Evolutionary conservation across 805 yeast genomes (phyloP).

Genomic region (Ogataea ramenticola): DNA sequence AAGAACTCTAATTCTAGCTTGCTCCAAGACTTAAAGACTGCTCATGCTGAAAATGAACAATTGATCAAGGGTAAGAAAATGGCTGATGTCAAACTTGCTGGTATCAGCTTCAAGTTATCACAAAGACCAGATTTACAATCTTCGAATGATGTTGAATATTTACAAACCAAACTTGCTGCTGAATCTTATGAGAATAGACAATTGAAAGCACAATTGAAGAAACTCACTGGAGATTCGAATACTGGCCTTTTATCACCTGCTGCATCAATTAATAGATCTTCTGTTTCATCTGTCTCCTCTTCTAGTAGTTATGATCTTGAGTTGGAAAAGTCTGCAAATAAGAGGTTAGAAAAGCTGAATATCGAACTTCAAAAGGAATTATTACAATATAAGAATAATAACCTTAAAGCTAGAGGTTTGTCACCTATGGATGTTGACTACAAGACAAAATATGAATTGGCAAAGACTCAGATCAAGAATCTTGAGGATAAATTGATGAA

Average conservation of each 20-base stretch:
- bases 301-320: conserved; percentile 3
- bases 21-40: conserved; percentile 16
- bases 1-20: conserved; percentile 16
- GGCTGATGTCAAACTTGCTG: conserved; percentile 25
- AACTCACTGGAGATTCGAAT: conserved; percentile 16
- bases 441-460: conserved; percentile 39
- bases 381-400: conserved; percentile 21
- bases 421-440: conserved; percentile 29
- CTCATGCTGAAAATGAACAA: conserved; percentile 28
- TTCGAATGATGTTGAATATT: conserved; percentile 39
- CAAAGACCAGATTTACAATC: conserved; percentile 14
- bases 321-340: conserved; percentile 23
- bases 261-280: background rate
- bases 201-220: conserved; percentile 34
- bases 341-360: conserved; percentile 23
- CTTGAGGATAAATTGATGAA: conserved; percentile 29
- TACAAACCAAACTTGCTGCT: conserved; percentile 58
- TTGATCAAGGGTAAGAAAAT: conserved; percentile 22
- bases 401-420: conserved; percentile 26
- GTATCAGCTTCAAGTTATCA: conserved; percentile 22
- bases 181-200: conserved; percentile 53
- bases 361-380: conserved; percentile 28
- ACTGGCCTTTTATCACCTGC: background rate
- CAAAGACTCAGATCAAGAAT: conserved; percentile 35
- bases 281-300: background rate